Base-by-base conservation (phyloP, 176 grass and related monocot species). In the Poa pratensis region DNA sequence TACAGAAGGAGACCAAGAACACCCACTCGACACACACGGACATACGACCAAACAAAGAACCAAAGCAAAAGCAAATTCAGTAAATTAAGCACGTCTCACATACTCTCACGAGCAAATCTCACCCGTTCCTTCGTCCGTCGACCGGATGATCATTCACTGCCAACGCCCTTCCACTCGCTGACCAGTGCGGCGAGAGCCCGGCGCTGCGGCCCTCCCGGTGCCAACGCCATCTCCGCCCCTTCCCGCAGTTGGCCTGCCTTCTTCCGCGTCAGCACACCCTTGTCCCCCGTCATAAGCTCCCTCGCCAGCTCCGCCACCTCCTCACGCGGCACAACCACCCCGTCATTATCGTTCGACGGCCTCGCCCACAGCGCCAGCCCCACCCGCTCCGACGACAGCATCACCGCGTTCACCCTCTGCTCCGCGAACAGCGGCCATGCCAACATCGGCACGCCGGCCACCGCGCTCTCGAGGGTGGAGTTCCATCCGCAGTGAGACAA, bases 401-500 rank as follows among this genome's bases (percentile, higher is more conserved):
- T 40, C 73, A 82, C 61, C 5, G 72, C 62, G 80, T 91, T 93
- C 84, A 91, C 70, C 63, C 68, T 75, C 85, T 95, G 90, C 86
- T 95, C 94, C 4, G 90, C 94, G 35, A 35, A 91, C 9, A 95
- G 57, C 2, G 94, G 90, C 86, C 88, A 95, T 1, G 73, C 65
- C 12, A 92, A 14, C 76, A 83, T 85, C 19, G 93, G 86, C 80
- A 95, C 88, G 3, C 88, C 93, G 5, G 81, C 53, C 22, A 5
- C 5, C 60, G 82, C 14, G 53, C 55, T 76, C 85, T 97, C 94
- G 18, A 93, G 69, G 5, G 63, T 81, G 15, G 90, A 95, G 78
- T 89, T 93, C 90, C 93, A 95, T 18, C 85, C 90, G 60, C 90
- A 84, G 42, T 95, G 90, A 7, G 84, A 82, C 46, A 92, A 0